These are phyloP conservation scores for Rhizophlyctis rosea DNA, from an alignment of 192 early-diverging fungal genomes.

Conservation along the genomic window DNA sequence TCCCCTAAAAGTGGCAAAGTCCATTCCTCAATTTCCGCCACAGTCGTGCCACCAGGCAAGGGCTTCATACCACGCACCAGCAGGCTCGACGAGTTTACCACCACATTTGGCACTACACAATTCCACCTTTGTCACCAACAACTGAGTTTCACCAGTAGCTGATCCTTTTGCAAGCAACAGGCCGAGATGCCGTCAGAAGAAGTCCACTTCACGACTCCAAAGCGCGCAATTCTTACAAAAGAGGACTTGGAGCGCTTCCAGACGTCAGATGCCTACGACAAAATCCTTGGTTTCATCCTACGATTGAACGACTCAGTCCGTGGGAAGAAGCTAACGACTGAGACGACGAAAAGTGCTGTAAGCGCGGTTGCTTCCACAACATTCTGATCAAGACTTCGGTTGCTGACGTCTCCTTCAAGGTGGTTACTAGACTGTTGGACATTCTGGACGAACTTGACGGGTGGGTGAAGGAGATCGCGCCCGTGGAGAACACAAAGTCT, in stretches of 20 bases:
- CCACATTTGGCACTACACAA: no score
- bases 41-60: no score
- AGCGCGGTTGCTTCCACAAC: background rate
- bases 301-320: slow-evolving; percentile 72
- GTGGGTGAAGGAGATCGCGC: slow-evolving; percentile 63
- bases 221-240: slow-evolving; percentile 70
- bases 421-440: slow-evolving; percentile 55
- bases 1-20: no score
- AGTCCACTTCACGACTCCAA: no score
- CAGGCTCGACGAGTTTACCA: no score
- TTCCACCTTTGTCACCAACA: no score
- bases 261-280: slow-evolving; percentile 57
- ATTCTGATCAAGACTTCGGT: background rate
- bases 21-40: no score
- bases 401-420: background rate
- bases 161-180: no score
- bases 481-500: slow-evolving; percentile 70
- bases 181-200: no score
- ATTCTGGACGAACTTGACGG: slow-evolving; percentile 65
- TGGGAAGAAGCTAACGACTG: slow-evolving; percentile 40
- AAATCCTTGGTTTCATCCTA: slow-evolving; percentile 68
- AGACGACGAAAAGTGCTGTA: background rate
- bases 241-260: slow-evolving; percentile 81
- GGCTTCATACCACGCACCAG: no score
- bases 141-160: no score